These are phyloP conservation scores for Chromera velia DNA, from an alignment of 73 alveolate genomes.

Conservation along the genomic window DNA sequence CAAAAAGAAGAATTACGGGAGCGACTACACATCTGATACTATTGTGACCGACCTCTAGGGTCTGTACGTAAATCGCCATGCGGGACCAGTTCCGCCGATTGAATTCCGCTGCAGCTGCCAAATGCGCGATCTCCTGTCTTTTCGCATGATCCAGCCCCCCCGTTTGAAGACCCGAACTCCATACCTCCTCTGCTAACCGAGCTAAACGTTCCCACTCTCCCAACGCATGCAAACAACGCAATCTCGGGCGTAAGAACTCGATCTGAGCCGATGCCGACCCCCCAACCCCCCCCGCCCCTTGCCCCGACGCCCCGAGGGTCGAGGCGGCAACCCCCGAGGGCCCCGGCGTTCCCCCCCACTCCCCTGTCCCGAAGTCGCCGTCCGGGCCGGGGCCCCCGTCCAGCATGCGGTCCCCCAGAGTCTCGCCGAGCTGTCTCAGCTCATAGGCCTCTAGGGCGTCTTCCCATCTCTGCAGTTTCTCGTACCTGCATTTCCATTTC, in stretches of 20 bases:
- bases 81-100: constrained; percentile 90
- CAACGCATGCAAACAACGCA: constrained; percentile 82
- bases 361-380: no score
- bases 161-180: constrained; percentile 11
- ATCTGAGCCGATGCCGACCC: no score
- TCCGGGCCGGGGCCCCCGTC: no score
- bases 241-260: no score
- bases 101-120: constrained; percentile 80
- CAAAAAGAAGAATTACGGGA: no score
- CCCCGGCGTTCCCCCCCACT: no score
- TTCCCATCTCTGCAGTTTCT: constrained; percentile 84
- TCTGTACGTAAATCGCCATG: constrained; percentile 56
- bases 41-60: background rate
- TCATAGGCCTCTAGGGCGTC: constrained; percentile 76
- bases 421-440: constrained; percentile 46
- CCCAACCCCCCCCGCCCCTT: no score
- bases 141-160: constrained; percentile 3
- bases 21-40: no score
- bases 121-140: constrained; percentile 56
- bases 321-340: no score
- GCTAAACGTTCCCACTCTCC: constrained; percentile 84
- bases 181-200: constrained; percentile 25
- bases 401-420: no score
- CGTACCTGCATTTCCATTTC: no score
- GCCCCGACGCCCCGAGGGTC: no score